These are phyloP conservation scores for Torulaspora pretoriensis DNA, from an alignment of 1,139 yeast genomes.

Conservation along the genomic window DNA sequence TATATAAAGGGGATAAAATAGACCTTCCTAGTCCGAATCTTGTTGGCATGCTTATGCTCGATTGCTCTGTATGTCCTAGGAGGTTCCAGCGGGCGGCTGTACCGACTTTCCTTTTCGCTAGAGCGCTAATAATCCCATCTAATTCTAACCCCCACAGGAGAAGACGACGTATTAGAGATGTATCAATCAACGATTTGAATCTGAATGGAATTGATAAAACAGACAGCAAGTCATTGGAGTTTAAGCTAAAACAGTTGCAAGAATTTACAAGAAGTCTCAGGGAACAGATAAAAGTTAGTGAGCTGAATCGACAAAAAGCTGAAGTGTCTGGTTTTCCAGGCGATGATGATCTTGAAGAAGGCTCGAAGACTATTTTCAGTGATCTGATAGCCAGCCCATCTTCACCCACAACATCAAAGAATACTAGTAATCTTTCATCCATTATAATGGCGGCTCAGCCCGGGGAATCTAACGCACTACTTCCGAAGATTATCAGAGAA, in stretches of 20 bases:
- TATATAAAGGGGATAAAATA: neutral
- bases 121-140: slow-evolving; percentile 22
- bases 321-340: slow-evolving; percentile 16
- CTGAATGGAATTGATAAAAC: slow-evolving; percentile 15
- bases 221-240: slow-evolving; percentile 30
- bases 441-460: slow-evolving; percentile 18
- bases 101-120: neutral
- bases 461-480: slow-evolving; percentile 18
- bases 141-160: slow-evolving; percentile 14
- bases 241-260: slow-evolving; percentile 43
- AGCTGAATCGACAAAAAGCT: slow-evolving; percentile 12
- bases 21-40: neutral
- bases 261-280: slow-evolving; percentile 37
- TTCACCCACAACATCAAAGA: neutral
- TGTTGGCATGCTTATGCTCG: slow-evolving; percentile 7
- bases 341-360: slow-evolving; percentile 29
- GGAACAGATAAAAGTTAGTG: slow-evolving; percentile 24
- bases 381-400: slow-evolving; percentile 15
- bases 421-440: slow-evolving; percentile 18
- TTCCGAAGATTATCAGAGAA: slow-evolving; percentile 45
- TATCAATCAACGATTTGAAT: slow-evolving; percentile 17
- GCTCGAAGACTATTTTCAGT: slow-evolving; percentile 26
- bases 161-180: slow-evolving; percentile 15
- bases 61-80: neutral
- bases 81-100: slow-evolving; percentile 1